A percentile compares a stretch with the other conserved stretches of the same genome.
phyloP scores from a whole-genome alignment of 371 early-diverging fungal species.

The Mucor sp. region DNA sequence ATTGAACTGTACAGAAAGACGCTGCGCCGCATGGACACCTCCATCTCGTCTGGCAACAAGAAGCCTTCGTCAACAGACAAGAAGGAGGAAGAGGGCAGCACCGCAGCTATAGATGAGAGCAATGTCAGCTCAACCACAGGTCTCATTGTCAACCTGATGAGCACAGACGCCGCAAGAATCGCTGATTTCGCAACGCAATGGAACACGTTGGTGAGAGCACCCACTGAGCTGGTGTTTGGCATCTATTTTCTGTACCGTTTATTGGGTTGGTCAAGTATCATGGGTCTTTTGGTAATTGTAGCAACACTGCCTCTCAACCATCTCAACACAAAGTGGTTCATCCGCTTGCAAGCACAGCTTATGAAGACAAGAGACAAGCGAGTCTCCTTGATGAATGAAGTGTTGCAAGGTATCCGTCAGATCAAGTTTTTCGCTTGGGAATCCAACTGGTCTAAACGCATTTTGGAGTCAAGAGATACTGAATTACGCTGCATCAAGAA shows the following conservation, averaged over 20 bases:
- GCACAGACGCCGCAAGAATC: slow-evolving; percentile 81
- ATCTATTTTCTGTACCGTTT: slow-evolving; percentile 63
- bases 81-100: not conserved
- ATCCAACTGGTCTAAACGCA: slow-evolving; percentile 39
- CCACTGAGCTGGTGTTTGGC: slow-evolving; percentile 63
- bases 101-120: slow-evolving; percentile 14
- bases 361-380: slow-evolving; percentile 61
- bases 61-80: slow-evolving; percentile 2
- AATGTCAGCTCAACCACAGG: slow-evolving; percentile 57
- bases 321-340: slow-evolving; percentile 52
- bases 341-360: slow-evolving; percentile 49
- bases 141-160: slow-evolving; percentile 83
- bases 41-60: slow-evolving; percentile 29
- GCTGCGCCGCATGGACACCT: slow-evolving; percentile 32
- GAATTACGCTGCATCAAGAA: slow-evolving; percentile 54
- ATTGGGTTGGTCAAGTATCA: slow-evolving; percentile 68
- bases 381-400: slow-evolving; percentile 57
- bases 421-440: slow-evolving; percentile 76
- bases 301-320: slow-evolving; percentile 56
- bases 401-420: slow-evolving; percentile 68
- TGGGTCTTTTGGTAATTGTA: slow-evolving; percentile 64
- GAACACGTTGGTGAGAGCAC: slow-evolving; percentile 53
- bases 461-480: slow-evolving; percentile 46
- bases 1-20: slow-evolving; percentile 62
- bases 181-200: slow-evolving; percentile 58